A percentile compares a stretch with the other conserved stretches of the same genome.
phyloP scores from a whole-genome alignment of 192 early-diverging fungal species.

The Backusella luteola region DNA sequence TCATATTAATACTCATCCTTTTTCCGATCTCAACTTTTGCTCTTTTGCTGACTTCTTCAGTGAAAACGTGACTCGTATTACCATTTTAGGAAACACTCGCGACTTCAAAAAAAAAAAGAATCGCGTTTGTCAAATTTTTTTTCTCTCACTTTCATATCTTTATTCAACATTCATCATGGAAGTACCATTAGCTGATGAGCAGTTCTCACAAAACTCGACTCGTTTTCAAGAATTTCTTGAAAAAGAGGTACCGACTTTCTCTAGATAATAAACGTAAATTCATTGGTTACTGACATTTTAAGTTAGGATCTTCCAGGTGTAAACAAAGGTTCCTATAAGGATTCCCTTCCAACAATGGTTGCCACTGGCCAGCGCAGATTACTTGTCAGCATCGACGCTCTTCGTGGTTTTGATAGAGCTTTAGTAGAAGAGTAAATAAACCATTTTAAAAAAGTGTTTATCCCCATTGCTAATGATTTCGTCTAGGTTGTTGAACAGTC shows the following conservation, averaged over 20 bases:
- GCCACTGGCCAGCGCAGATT: conserved; percentile 53
- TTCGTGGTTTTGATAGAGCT: conserved; percentile 73
- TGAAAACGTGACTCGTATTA: background rate
- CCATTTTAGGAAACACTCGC: background rate
- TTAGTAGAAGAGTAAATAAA: conserved; percentile 67
- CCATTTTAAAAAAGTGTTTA: background rate
- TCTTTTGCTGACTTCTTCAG: background rate
- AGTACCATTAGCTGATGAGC: background rate
- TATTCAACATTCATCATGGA: background rate
- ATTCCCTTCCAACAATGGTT: conserved; percentile 15
- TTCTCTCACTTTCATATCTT: background rate
- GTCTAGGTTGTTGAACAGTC: conserved; percentile 62
- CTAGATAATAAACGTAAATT: background rate
- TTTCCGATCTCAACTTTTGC: background rate
- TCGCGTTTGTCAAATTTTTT: conserved; percentile 8
- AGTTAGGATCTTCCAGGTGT: conserved; percentile 9
- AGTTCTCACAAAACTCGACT: conserved; percentile 3
- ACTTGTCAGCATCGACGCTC: conserved; percentile 86
- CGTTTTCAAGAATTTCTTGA: conserved; percentile 7
- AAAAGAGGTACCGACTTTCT: background rate
- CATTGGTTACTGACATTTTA: background rate
- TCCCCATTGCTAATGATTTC: conserved; percentile 6
- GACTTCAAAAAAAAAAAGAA: background rate
- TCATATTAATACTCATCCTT: background rate
- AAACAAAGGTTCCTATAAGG: conserved; percentile 22